Evolutionary conservation across 2,329 filamentous ascomycete genomes (phyloP), one percentile per base, ranked within the genome.

Genomic region (Colletotrichum gigasporum): DNA sequence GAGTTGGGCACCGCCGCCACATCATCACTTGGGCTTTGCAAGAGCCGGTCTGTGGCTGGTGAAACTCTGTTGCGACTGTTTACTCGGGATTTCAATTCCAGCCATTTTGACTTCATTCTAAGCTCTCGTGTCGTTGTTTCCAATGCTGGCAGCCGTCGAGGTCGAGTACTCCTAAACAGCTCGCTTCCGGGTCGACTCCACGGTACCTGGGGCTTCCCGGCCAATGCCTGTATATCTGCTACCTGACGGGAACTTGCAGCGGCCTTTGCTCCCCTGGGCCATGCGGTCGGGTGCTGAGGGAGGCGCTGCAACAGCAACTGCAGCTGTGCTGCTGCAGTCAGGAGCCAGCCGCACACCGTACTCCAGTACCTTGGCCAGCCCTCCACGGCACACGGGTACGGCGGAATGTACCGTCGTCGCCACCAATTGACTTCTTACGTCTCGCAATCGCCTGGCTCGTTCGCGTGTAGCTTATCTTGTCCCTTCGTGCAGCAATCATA

Each of bases 191-290:
- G 20, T 39, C 26, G 10, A 41, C 55, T 52, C 60, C 45, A 39
- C 9, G 32, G 14, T 63, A 47, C 47, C 45, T 47, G 16, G n/a
- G 5, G 22, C 37, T 52, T 53, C 60, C 39, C 53, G 18, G 26
- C 55, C 32, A 39, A 60, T 63, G 60, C 47, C 55, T 60, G 39
- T 60, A 57, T 53, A 18, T 34, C 55, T 63, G 34, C 39, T 63
- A 63, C 55, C 26, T 53, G 30, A 59, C 55, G 55, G 55, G 47
- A 64, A 64, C 55, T 53, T 61, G 55, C 61, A 61, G 47, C 61
- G 34, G 28, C 32, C 39, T 54, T 34, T 47, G 42, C 41, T 34
- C n/a, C 61, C 55, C 47, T 42, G 20, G 45, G 26, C 61, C 41
- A 34, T 26, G 32, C 39, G 61, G 22, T 47, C 42, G 55, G 60